Evolutionary conservation across 768 basidiomycete genomes (phyloP).

Genomic region (Tulasnella sp.): DNA sequence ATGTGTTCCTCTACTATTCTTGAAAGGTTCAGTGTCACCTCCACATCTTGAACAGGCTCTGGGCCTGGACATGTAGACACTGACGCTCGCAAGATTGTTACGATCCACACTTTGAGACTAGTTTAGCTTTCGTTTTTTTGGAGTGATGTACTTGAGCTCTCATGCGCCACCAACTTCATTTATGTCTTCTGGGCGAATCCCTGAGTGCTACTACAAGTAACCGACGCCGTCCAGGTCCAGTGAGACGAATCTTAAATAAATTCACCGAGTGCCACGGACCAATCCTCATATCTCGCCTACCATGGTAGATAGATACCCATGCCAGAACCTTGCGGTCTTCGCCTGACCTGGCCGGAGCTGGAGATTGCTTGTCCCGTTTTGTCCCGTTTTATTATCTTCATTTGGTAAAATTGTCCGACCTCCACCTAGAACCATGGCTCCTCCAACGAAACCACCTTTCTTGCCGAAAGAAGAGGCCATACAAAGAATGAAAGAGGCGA

Average conservation of each 20-base stretch:
- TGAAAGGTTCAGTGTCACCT: not conserved
- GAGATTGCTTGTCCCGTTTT: not conserved
- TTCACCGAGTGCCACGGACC: not conserved
- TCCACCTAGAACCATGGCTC: not conserved
- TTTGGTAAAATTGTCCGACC: conserved; percentile 8
- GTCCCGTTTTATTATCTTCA: not conserved
- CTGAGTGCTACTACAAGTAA: not conserved
- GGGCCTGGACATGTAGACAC: not conserved
- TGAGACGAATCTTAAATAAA: too few species aligned
- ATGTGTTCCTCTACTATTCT: not conserved
- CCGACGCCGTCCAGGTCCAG: too few species aligned
- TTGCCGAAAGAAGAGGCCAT: not conserved
- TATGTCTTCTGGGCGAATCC: not conserved
- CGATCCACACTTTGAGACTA: not conserved
- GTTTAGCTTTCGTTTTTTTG: not conserved
- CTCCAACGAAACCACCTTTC: not conserved
- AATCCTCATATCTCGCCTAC: not conserved
- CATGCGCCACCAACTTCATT: not conserved
- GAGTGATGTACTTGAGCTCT: not conserved
- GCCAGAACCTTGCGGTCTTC: not conserved
- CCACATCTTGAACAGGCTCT: not conserved
- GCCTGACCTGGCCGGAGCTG: too few species aligned
- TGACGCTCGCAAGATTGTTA: not conserved
- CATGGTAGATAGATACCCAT: not conserved
- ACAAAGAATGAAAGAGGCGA: not conserved